Conservation (phyloP, 805 yeast genomes). For the Helenozyma rhizophorensis region DNA sequence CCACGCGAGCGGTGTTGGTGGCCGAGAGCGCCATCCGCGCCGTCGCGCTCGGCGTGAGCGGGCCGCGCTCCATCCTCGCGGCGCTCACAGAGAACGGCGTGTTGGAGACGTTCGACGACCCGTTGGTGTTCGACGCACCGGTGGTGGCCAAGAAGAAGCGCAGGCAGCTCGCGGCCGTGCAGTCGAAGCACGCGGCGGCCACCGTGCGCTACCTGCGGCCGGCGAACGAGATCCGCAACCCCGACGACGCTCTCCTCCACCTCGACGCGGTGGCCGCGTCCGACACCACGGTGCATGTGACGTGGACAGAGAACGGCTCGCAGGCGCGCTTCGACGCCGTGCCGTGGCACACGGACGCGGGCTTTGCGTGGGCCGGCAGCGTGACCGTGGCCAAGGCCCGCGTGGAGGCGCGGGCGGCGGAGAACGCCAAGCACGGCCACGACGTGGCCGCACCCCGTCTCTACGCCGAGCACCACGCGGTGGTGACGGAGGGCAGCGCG, state of each 20-base stretch:
- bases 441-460: constrained; percentile 50
- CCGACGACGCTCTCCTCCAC: constrained; percentile 23
- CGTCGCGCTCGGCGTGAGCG: constrained; percentile 35
- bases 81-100: constrained; percentile 72
- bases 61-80: constrained; percentile 34
- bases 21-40: constrained; percentile 58
- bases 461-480: constrained; percentile 59
- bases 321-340: constrained; percentile 54
- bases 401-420: constrained; percentile 38
- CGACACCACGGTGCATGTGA: constrained; percentile 14
- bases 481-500: constrained; percentile 61
- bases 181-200: constrained; percentile 49
- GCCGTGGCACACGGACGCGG: constrained; percentile 41
- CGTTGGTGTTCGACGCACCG: constrained; percentile 32
- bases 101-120: constrained; percentile 66
- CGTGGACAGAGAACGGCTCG: constrained; percentile 63
- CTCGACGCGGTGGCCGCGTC: constrained; percentile 23
- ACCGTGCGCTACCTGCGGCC: constrained; percentile 48
- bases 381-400: constrained; percentile 30
- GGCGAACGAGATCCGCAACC: constrained; percentile 28
- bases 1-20: constrained; percentile 57
- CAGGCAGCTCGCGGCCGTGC: constrained; percentile 38
- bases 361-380: constrained; percentile 21
- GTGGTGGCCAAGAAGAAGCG: constrained; percentile 32
- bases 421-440: constrained; percentile 43